Conservation (phyloP, 805 yeast species). For the Metschnikowia lochheadii region DNA sequence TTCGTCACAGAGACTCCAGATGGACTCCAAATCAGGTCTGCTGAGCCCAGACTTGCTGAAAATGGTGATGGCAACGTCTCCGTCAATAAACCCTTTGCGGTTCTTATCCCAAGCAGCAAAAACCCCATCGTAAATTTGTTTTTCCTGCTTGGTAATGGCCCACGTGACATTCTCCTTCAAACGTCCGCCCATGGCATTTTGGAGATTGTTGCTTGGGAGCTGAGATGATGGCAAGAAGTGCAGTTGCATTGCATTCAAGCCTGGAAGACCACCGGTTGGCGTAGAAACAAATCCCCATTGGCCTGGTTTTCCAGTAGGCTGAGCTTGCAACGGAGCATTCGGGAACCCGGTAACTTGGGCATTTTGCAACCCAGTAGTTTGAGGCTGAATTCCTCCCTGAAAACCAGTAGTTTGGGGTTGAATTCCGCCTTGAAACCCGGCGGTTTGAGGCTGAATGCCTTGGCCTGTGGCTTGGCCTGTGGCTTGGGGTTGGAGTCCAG, state of each 20-base stretch:
- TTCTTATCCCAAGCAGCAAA: conserved; percentile 82
- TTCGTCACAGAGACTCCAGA: conserved; percentile 87
- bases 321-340: conserved; percentile 37
- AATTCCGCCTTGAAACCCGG: conserved; percentile 19
- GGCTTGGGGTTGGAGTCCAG: conserved; percentile 15
- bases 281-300: conserved; percentile 74
- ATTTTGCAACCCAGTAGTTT: conserved; percentile 3
- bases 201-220: conserved; percentile 34
- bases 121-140: conserved; percentile 77
- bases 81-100: conserved; percentile 67
- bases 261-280: conserved; percentile 70
- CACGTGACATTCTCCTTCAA: conserved; percentile 58
- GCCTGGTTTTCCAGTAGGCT: conserved; percentile 67
- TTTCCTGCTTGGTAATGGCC: conserved; percentile 87
- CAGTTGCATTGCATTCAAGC: conserved; percentile 59
- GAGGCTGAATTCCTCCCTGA: conserved; percentile 6
- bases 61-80: conserved; percentile 76
- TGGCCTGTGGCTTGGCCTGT: conserved; percentile 31
- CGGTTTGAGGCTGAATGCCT: conserved; percentile 19
- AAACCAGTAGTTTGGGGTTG: conserved; percentile 58
- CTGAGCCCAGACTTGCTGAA: conserved; percentile 88
- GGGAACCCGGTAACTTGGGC: not conserved
- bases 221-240: conserved; percentile 59
- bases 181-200: conserved; percentile 39
- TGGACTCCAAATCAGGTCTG: conserved; percentile 79